Evolutionary conservation across 2,329 filamentous ascomycete genomes (phyloP), one percentile per base, ranked within the genome.

Genomic region (Fusarium sp.): DNA sequence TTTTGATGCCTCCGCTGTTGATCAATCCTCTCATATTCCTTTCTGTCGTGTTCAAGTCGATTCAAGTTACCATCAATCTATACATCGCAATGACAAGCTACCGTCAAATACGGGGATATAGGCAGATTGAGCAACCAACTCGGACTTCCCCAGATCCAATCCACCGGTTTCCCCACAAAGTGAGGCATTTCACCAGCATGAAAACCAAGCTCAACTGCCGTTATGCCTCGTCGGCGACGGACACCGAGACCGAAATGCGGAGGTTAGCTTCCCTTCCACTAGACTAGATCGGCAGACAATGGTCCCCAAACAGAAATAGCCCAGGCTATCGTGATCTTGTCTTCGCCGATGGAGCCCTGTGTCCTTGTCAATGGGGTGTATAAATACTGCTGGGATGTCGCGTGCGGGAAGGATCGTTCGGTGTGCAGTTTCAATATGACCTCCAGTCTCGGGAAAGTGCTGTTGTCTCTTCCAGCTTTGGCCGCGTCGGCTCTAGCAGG

Each of bases 211-310:
- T 38, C 11, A 44, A 44, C n/a, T 29, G 15, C 53, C 30, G 22
- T 10, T 11, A 30, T 8, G 2, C 10, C 10, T 9, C 9, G 25
- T 64, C 62, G 59, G 45, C 16, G 3, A 32, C 38, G 22, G 38
- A 29, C 5, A 5, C 59, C 62, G 59, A 65, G 10, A 18, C 62
- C 51, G 62, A 46, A 50, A 58, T 34, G 62, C 51, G 22, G 59
- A 65, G 51, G 50, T 42, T 57, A 24, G 50, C 59, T 32, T 57
- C 20, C 15, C 14, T 9, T 38, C 11, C 43, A 27, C n/a, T 16
- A 2, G 59, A 27, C n/a, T 16, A 2, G 59, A 64, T 64, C 50
- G 34, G 45, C 50, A 12, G 4, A 3, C 6, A 4, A 10, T 18
- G 8, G 7, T 50, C 10, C 59, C 15, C 20, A 8, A 56, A 49